These are phyloP conservation scores for Starmerella sp. DNA, from an alignment of 805 yeast species.

Conservation along the genomic window DNA sequence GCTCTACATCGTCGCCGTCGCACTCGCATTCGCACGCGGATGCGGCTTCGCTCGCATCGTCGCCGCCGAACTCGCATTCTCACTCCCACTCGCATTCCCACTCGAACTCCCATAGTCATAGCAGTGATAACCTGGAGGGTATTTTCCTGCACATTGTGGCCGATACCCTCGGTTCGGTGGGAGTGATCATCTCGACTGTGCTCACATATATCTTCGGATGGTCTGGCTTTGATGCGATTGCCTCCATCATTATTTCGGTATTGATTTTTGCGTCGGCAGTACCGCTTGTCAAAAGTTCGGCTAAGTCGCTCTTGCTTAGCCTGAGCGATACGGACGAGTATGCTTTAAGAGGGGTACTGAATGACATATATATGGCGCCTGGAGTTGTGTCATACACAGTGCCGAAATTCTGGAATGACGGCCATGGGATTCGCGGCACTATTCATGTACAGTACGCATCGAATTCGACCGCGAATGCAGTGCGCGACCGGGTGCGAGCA, in stretches of 20 bases:
- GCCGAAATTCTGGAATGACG: constrained; percentile 83
- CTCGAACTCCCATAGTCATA: constrained; percentile 15
- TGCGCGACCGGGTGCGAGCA: constrained; percentile 49
- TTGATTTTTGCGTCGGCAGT: constrained; percentile 71
- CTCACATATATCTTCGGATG: constrained; percentile 59
- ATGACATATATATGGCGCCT: constrained; percentile 54
- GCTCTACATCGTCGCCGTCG: background rate
- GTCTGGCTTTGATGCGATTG: constrained; percentile 83
- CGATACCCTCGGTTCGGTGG: constrained; percentile 92
- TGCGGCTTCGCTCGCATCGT: background rate
- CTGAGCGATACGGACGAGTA: constrained; percentile 51
- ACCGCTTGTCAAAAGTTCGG: constrained; percentile 74
- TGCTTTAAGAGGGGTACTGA: constrained; percentile 49
- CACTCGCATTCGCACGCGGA: background rate
- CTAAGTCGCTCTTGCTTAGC: constrained; percentile 57
- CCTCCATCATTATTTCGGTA: constrained; percentile 75
- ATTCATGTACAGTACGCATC: constrained; percentile 63
- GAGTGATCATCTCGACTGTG: constrained; percentile 84
- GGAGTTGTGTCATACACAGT: constrained; percentile 80
- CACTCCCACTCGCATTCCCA: background rate
- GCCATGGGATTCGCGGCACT: constrained; percentile 51
- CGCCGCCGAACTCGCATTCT: background rate
- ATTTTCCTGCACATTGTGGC: constrained; percentile 88
- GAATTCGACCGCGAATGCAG: constrained; percentile 53
- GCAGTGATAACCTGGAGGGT: constrained; percentile 79